Conservation (phyloP, 2,329 filamentous ascomycete genomes). For the Fusarium palustre region DNA sequence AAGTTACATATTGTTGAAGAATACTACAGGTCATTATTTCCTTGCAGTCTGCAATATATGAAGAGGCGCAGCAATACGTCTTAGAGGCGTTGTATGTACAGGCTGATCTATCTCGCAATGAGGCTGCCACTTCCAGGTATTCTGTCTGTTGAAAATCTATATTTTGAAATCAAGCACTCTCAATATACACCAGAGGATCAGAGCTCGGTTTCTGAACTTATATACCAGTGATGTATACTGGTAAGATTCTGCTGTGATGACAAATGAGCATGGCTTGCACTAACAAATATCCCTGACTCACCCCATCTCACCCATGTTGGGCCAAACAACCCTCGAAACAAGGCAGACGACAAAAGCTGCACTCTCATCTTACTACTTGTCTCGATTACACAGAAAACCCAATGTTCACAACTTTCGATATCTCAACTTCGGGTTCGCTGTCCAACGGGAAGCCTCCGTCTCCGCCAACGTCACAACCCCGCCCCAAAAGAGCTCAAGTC, state of each 20-base stretch:
- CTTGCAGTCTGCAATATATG: background rate
- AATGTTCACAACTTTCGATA: conserved; percentile 45
- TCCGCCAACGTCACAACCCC: conserved; percentile 36
- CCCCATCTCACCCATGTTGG: background rate
- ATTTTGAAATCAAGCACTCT: background rate
- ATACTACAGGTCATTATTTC: too few species aligned
- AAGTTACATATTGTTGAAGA: too few species aligned
- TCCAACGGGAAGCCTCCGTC: conserved; percentile 30
- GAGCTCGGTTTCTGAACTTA: too few species aligned
- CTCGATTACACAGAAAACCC: background rate
- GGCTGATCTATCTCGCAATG: too few species aligned
- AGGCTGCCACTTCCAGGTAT: background rate
- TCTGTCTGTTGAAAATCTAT: background rate
- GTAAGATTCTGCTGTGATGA: background rate
- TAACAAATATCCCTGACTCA: conserved; percentile 20
- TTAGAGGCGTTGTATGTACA: background rate
- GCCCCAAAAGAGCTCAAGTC: conserved; percentile 48
- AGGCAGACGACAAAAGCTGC: background rate
- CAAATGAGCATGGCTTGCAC: conserved; percentile 13
- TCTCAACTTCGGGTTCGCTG: conserved; percentile 33
- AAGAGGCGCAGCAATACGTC: too few species aligned
- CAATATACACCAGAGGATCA: background rate
- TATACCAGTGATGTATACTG: background rate
- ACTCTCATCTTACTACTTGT: background rate
- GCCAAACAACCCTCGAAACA: background rate